Evolutionary conservation across 148 eudicot species (phyloP), one percentile per base, ranked within the genome.

Genomic region (Nepenthes mirabilis): DNA sequence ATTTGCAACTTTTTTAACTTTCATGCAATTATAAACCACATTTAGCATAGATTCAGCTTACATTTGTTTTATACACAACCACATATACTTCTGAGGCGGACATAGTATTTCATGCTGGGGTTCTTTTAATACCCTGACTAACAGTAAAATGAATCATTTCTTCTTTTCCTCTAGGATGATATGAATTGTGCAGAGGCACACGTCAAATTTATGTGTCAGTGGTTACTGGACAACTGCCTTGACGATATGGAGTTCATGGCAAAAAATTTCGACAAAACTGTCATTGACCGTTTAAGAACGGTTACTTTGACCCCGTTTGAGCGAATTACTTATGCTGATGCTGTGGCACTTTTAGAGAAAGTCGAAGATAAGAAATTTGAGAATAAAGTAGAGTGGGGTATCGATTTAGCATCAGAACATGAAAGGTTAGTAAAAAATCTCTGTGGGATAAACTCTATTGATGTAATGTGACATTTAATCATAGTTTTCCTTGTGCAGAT

Each of bases 171-270:
- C 56, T 53, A 93, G 98, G 96, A 93, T 76, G 96, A 93, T 70
- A 93, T 93, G 98, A 86, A 86, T 59, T 86, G 88, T 69, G 98
- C 96, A 1, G 98, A 93, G 80, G 95, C 87, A 48, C 88, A 79
- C 54, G 91, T 93, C 52, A 88, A 65, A 71, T 93, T 83, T 64
- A 66, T 93, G 68, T 93, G 87, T 65, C 86, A 86, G 66, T 82
- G 91, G 85, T 74, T 93, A 63, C 87, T 93, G 36, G 98, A 93
- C 78, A 76, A 83, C 66, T 93, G 98, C 78, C 78, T 60, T 59
- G 96, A 93, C 74, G 98, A 93, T 61, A 93, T 93, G 98, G 86
- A 88, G 65, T 82, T 88, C 75, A 86, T 93, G 82, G 83, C 74
- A 47, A 84, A 86, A 65, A 71, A 70, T 45, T 73, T 83, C 43